A percentile compares a stretch with the other conserved stretches of the same genome.
phyloP scores from a whole-genome alignment of 345 rosid genomes.

The Syzygium aromaticum region DNA sequence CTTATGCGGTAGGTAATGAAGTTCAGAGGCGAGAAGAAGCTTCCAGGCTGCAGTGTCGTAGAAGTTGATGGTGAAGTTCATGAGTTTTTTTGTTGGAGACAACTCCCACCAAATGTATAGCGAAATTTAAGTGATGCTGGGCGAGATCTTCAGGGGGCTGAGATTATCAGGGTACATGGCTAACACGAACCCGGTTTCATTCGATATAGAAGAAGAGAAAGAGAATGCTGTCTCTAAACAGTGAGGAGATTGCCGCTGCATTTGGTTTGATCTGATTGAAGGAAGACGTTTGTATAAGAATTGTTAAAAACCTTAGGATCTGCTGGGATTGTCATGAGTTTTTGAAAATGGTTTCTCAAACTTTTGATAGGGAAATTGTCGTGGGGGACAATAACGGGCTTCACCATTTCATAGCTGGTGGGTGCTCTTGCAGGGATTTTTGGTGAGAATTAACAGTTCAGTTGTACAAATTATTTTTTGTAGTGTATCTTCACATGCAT shows the following conservation, averaged over 20 bases:
- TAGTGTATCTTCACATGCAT: neutral
- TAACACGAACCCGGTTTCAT: conserved; percentile 47
- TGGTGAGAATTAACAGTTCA: conserved; percentile 26
- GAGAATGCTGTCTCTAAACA: conserved; percentile 61
- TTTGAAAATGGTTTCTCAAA: conserved; percentile 43
- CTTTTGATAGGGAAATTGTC: conserved; percentile 46
- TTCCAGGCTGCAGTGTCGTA: conserved; percentile 52
- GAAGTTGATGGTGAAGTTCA: conserved; percentile 53
- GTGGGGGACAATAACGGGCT: conserved; percentile 60
- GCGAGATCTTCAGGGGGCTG: conserved; percentile 35
- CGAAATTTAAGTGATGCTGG: conserved; percentile 34
- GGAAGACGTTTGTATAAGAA: conserved; percentile 40
- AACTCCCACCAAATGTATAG: conserved; percentile 40
- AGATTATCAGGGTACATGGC: conserved; percentile 54
- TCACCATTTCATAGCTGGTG: conserved; percentile 50
- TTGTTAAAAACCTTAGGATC: conserved; percentile 76
- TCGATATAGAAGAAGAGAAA: conserved; percentile 72
- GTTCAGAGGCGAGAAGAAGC: conserved; percentile 38
- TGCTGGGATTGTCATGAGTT: conserved; percentile 66
- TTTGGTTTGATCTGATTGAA: conserved; percentile 53
- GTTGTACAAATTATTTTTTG: neutral
- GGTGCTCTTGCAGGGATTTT: conserved; percentile 53
- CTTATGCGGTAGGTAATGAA: conserved; percentile 41
- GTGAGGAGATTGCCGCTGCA: conserved; percentile 66
- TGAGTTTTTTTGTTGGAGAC: conserved; percentile 48